Evolutionary conservation across 441 rosid species (phyloP).

Genomic region (Kokia cookei): DNA sequence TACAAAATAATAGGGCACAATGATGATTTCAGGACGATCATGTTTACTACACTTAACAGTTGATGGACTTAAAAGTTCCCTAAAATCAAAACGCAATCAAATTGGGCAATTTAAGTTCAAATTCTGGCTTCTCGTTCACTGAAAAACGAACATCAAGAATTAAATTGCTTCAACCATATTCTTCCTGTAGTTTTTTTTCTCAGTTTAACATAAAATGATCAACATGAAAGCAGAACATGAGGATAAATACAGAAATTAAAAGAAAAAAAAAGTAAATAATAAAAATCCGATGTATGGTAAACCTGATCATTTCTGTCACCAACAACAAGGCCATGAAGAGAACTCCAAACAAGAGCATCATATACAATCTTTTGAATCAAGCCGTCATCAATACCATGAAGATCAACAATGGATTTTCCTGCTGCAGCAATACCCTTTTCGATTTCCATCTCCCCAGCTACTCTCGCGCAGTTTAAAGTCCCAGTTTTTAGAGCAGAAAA

Average conservation of each 20-base stretch:
- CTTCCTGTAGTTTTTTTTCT: neutral
- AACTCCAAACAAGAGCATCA: constrained; percentile 97
- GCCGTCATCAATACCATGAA: constrained; percentile 46
- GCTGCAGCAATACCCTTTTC: constrained; percentile 13
- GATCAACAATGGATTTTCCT: constrained; percentile 33
- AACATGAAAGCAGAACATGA: neutral
- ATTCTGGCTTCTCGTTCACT: neutral
- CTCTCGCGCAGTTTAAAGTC: constrained; percentile 38
- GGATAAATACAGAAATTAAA: neutral
- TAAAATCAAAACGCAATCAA: neutral
- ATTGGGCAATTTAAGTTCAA: neutral
- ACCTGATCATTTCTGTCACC: constrained; percentile 80
- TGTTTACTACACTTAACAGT: neutral
- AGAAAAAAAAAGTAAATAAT: neutral
- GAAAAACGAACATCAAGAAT: neutral
- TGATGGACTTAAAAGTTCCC: neutral
- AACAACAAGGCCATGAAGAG: constrained; percentile 90
- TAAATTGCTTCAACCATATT: neutral
- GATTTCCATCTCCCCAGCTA: constrained; percentile 39
- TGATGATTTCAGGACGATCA: neutral
- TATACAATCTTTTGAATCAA: constrained; percentile 64
- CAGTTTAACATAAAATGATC: neutral
- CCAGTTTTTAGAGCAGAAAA: constrained; percentile 18
- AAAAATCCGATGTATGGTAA: neutral
- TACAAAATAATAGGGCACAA: neutral